Conservation (phyloP, 768 basidiomycete genomes). For the Strobilomyces dryophilus region DNA sequence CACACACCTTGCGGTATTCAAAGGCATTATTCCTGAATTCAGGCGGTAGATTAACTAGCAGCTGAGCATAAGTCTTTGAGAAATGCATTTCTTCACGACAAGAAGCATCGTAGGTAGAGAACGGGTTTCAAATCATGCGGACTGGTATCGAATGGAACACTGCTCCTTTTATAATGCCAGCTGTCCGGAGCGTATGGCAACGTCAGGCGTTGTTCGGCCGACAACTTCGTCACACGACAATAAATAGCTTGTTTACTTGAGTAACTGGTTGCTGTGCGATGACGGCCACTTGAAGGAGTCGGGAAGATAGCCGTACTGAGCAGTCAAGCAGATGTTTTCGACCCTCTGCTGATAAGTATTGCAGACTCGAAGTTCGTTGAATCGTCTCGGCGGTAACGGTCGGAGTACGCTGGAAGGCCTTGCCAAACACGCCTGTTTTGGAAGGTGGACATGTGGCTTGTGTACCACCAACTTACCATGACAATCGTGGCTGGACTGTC, state of each 20-base stretch:
- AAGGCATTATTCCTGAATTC: slow-evolving; percentile 77
- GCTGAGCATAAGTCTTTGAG: slow-evolving; percentile 61
- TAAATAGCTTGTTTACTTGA: neutral
- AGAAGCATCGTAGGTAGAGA: neutral
- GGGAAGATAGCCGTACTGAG: neutral
- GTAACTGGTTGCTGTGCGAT: no score
- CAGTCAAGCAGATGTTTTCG: neutral
- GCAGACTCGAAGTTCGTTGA: no score
- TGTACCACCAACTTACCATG: neutral
- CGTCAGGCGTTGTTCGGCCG: neutral
- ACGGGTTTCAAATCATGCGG: neutral
- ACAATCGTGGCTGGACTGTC: slow-evolving; percentile 13
- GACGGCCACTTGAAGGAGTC: neutral
- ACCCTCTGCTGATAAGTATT: no score
- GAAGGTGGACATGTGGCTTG: slow-evolving; percentile 8
- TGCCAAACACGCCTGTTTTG: slow-evolving; percentile 22
- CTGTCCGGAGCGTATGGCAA: neutral
- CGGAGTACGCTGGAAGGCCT: slow-evolving; percentile 1
- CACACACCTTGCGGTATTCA: slow-evolving; percentile 70
- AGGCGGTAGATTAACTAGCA: slow-evolving; percentile 64
- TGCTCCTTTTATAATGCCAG: neutral
- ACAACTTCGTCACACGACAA: neutral
- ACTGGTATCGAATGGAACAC: neutral
- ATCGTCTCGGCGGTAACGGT: no score
- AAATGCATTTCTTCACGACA: slow-evolving; percentile 54